Evolutionary conservation across 2,329 filamentous ascomycete genomes (phyloP).

Genomic region (Cryphonectria nitschkei): DNA sequence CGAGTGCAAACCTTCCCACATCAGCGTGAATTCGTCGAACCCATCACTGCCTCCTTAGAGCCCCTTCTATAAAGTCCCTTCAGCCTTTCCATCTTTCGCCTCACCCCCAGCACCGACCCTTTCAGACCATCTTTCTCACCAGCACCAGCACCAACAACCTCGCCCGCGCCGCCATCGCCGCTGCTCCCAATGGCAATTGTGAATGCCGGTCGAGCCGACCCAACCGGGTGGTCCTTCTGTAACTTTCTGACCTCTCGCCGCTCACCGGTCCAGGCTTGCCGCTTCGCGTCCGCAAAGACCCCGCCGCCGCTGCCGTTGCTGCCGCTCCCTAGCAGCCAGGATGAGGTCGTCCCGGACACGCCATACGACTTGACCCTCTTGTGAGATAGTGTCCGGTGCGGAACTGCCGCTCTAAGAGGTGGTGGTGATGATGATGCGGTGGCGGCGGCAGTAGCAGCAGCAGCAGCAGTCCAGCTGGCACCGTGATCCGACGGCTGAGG

Average conservation of each 20-base stretch:
- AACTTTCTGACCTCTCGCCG: slow-evolving; percentile 27
- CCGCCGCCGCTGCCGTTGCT: slow-evolving; percentile 7
- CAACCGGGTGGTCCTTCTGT: slow-evolving; percentile 27
- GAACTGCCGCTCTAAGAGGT: background rate
- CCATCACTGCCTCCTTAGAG: background rate
- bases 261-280: slow-evolving; percentile 26
- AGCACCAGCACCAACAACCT: background rate
- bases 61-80: slow-evolving; percentile 25
- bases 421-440: background rate
- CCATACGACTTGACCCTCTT: slow-evolving; percentile 22
- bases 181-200: slow-evolving; percentile 19
- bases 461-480: background rate
- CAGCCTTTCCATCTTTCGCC: slow-evolving; percentile 25
- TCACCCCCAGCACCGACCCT: slow-evolving; percentile 26
- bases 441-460: too few relatives aligned
- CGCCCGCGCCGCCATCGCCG: background rate
- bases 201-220: slow-evolving; percentile 24
- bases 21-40: slow-evolving; percentile 4
- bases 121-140: slow-evolving; percentile 1
- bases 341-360: slow-evolving; percentile 11
- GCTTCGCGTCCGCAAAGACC: slow-evolving; percentile 16
- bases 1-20: background rate
- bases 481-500: background rate
- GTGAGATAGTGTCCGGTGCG: slow-evolving; percentile 7
- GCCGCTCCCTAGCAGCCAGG: slow-evolving; percentile 21